Base-by-base conservation (phyloP, 2,329 filamentous ascomycete genomes). In the Monosporascus cannonballus region DNA sequence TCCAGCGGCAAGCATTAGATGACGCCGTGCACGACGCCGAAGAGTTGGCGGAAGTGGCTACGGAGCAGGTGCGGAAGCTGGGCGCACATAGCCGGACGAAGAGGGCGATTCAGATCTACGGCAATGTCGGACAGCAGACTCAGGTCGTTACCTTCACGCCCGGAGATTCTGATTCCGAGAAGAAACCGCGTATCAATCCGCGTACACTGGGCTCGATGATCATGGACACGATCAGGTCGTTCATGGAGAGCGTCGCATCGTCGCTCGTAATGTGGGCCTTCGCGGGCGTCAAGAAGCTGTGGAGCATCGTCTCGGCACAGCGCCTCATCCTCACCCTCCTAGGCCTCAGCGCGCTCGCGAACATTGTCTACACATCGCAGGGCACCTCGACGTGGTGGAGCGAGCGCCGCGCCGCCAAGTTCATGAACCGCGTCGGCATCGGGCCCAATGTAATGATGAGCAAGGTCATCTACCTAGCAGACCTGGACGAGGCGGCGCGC, bases 351-450 rank as follows among this genome's bases (percentile, higher is more conserved):
- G 69, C 84, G 14, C 64, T 90, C 11, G 78, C 84, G 48, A 97
- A 97, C 64, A 70, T 87, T 22, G 78, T 91, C 59, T 83, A 92
- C 64, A 85, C 88, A 1, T 89, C 87, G 14, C 83, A 85, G 56
- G 85, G 90, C 65, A 81, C 82, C 6, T 83, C 85, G 61, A 76
- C 80, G 2, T 97, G 91, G 91, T 96, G 89, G 87, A 79, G 82
- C 46, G 93, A 97, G 71, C 83, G 90, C 53, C 86, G 83, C 54
- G 90, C 92, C 1, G 81, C 80, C 17, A 85, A 78, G 41, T 96
- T 93, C 68, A 94, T 99, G 90, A 76, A 76, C 36, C 79, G 85
- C 14, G 73, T 97, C 15, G 93, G 93, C 9, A 84, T 97, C 7
- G 80, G 81, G 3, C 90, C 92, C 7, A 87, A 95, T 60, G 71